Conservation (phyloP, 192 early-diverging fungal species). For the Coemansia interrupta region DNA sequence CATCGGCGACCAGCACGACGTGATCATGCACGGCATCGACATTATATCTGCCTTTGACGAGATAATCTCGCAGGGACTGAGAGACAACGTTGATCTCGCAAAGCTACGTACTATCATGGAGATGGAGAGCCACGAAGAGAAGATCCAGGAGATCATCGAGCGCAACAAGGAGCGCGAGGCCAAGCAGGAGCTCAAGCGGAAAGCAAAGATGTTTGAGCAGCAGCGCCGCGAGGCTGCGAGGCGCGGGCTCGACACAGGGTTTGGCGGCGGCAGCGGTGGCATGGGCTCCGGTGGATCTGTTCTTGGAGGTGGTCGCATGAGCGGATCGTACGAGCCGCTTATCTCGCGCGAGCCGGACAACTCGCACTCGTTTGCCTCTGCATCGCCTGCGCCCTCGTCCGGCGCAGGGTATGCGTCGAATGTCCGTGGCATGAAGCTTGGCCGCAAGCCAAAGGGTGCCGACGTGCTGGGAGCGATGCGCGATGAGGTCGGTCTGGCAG, state of each 20-base stretch:
- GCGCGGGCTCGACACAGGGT: conserved; percentile 40
- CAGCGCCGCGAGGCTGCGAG: conserved; percentile 78
- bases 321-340: conserved; percentile 45
- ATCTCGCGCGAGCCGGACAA: conserved; percentile 41
- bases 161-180: conserved; percentile 95
- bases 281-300: conserved; percentile 56
- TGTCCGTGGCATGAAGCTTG: conserved; percentile 92
- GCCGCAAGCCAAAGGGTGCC: conserved; percentile 77
- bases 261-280: conserved; percentile 57
- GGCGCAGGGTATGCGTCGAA: conserved; percentile 28
- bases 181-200: conserved; percentile 91
- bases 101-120: conserved; percentile 91
- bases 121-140: conserved; percentile 99
- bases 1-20: conserved; percentile 78
- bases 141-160: conserved; percentile 92
- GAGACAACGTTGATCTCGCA: conserved; percentile 86
- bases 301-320: conserved; percentile 54
- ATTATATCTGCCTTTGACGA: conserved; percentile 93
- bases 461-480: conserved; percentile 80
- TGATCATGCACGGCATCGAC: conserved; percentile 83
- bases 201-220: conserved; percentile 86
- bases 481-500: conserved; percentile 72
- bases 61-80: conserved; percentile 84
- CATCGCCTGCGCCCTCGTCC: conserved; percentile 19
- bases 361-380: conserved; percentile 26